Base-by-base conservation (phyloP, 1,284 basidiomycete genomes). In the Fomes fomentarius region DNA sequence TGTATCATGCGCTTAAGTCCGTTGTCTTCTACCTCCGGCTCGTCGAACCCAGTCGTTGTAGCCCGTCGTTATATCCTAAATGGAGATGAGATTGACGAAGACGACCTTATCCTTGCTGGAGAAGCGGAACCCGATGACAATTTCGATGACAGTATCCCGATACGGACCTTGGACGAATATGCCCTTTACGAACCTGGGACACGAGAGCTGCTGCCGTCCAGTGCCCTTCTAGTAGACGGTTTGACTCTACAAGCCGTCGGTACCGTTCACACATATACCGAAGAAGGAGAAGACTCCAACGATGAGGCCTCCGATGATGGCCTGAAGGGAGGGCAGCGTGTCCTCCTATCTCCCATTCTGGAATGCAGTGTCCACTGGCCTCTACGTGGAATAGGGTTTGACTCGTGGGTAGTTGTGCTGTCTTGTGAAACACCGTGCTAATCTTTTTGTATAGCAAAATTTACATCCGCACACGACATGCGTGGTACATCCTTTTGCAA, bases 401-500 rank as follows among this genome's bases (percentile, higher is more conserved):
- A 82, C 56, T 69, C 67, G 80, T 80, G 45, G 52, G 60, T 57
- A 1, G 1, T 7, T 28, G 25, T 39, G 1, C 25, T 39, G 24
- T 53, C 24, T 53, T 5, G 6, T 5, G 21, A 42, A 10, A 4
- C 26, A 19, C 14, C 11, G 24, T 40, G 33, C 39, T 35, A 37
- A 60, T 55, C 47, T 33, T 49, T 28, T 39, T 49, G 34, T 21
- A 3, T 43, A 74, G 74, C 31, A 73, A 74, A 39, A 71, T 78
- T 9, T 79, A 76, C 50, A 58, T 80, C 24, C 65, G 70, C 25
- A 81, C 78, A 1, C 26, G 64, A 22, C 58, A 69, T 62, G 83
- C 85, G 0, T 88, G 85, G 85, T 88, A 89, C 60, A 84, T 87
- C 52, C 71, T 88, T 2, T 73, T 74, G 11, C 53, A 56, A 2